Evolutionary conservation across 768 basidiomycete genomes (phyloP), one percentile per base, ranked within the genome.

Genomic region (Crucibulum laeve): DNA sequence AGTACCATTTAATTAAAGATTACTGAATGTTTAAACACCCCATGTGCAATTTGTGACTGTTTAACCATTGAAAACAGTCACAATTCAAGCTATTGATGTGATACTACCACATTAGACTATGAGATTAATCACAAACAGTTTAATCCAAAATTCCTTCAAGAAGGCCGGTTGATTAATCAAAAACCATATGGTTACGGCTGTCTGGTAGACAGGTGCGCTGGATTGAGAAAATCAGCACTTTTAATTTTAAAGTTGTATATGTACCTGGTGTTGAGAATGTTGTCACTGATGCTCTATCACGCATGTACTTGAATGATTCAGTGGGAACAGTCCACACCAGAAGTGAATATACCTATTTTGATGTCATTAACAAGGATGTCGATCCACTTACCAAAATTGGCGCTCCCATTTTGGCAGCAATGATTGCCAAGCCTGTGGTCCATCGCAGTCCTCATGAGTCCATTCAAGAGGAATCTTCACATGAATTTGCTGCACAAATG

Each of bases 391-490:
- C n/a, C n/a, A 11, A 7, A 1, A n/a, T 23, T 0, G 5, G 13
- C n/a, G 5, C 33, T 7, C 46, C 46, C 0, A 19, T 48, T 15
- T 17, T 47, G 2, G 43, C 45, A 3, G 50, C 42, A 22, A 18
- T 51, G 7, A 43, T 47, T 32, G 50, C 46, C 3, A 15, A 23
- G 1, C 34, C 33, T 2, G 42, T 35, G n/a, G 28, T n/a, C n/a
- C 23, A n/a, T n/a, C 25, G 30, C n/a, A 25, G 13, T 10, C 43
- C 36, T 32, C 46, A 50, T 0, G 50, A 55, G 19, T 43, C 48
- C 2, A 55, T 55, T 0, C 15, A 53, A 0, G 53, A 52, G 1
- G 54, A 60, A 24, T 54, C 53, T 0, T 43, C 42, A 0, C 44
- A 42, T 8, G 54, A 60, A 22, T 60, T n/a, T n/a, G n/a, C n/a